Percentiles rank a stretch among this genome's conserved stretches.
phyloP scores from a whole-genome alignment of 2,329 filamentous ascomycete genomes.

The Plenodomus lindquistii region DNA sequence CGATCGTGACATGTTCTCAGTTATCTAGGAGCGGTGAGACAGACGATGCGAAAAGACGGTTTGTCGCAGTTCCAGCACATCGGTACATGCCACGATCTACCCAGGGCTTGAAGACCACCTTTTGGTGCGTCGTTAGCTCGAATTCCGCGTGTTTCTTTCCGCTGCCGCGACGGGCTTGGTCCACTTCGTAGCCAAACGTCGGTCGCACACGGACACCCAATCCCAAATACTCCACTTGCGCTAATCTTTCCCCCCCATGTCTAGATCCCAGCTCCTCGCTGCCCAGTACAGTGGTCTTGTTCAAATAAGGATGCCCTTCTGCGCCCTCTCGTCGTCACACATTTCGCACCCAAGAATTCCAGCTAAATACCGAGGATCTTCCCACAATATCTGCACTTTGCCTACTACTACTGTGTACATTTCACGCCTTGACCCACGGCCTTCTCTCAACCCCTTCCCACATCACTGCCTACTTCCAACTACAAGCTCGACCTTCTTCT shows the following conservation, averaged over 20 bases:
- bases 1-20: conserved; percentile 5
- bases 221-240: conserved; percentile 24
- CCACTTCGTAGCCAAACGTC: conserved; percentile 12
- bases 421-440: too few species aligned
- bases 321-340: conserved; percentile 16
- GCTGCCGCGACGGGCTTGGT: conserved; percentile 33
- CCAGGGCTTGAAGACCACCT: conserved; percentile 31
- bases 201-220: conserved; percentile 11
- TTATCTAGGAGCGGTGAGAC: conserved; percentile 28
- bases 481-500: too few species aligned
- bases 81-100: conserved; percentile 37
- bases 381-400: too few species aligned
- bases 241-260: conserved; percentile 27
- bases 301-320: conserved; percentile 30
- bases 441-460: too few species aligned
- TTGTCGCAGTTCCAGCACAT: conserved; percentile 19
- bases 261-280: conserved; percentile 16
- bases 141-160: conserved; percentile 37
- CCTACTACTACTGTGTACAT: too few species aligned
- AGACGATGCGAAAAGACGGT: conserved; percentile 13
- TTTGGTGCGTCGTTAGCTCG: conserved; percentile 31
- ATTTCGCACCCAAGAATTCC: too few species aligned
- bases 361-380: too few species aligned
- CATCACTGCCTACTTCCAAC: too few species aligned
- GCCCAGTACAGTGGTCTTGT: conserved; percentile 35